Conservation (phyloP, 306 rosid species). For the Cercis canadensis region DNA sequence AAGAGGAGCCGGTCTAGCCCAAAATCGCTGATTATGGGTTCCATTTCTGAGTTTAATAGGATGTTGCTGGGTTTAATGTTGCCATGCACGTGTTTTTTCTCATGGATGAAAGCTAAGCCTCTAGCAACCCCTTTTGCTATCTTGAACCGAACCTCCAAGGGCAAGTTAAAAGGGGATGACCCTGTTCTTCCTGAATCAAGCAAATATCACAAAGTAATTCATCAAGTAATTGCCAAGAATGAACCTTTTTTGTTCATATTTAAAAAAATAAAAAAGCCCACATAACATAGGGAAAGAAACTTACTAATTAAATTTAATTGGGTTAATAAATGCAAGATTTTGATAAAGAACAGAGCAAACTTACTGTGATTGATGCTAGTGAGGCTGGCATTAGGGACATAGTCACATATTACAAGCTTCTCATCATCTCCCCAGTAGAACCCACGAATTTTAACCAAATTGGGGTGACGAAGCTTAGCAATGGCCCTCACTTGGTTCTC, state of each 20-base stretch:
- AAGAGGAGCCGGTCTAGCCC: constrained; percentile 66
- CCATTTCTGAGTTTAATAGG: constrained; percentile 67
- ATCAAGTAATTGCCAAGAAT: not conserved
- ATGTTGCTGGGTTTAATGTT: constrained; percentile 79
- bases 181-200: constrained; percentile 62
- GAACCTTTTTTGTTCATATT: not conserved
- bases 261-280: too few species aligned
- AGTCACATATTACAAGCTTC: constrained; percentile 83
- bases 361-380: constrained; percentile 62
- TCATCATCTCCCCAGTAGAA: constrained; percentile 85
- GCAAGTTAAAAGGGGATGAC: constrained; percentile 56
- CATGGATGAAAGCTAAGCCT: constrained; percentile 84
- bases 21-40: constrained; percentile 72
- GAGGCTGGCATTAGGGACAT: constrained; percentile 72
- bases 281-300: too few species aligned
- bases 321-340: too few species aligned
- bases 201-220: constrained; percentile 20
- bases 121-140: constrained; percentile 80
- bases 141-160: constrained; percentile 68
- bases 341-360: constrained; percentile 28
- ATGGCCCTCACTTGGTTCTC: constrained; percentile 69
- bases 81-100: constrained; percentile 89
- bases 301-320: too few species aligned
- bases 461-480: constrained; percentile 73
- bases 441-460: constrained; percentile 77